These are phyloP conservation scores for Boletus tomentosulus DNA, from an alignment of 768 basidiomycete genomes.

Conservation along the genomic window DNA sequence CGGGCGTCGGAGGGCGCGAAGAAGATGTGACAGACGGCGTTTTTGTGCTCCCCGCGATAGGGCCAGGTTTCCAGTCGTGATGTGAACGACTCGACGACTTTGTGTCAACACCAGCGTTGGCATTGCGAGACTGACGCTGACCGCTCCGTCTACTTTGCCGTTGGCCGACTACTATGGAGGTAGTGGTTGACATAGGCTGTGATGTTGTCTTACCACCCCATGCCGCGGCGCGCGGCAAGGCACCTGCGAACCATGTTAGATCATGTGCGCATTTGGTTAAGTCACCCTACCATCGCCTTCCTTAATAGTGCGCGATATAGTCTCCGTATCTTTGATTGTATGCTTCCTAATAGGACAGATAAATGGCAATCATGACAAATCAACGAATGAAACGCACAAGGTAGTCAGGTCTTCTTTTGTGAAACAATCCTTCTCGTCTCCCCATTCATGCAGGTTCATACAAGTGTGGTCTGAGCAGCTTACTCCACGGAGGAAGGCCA, in stretches of 20 bases:
- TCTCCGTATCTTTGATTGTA: conserved; percentile 87
- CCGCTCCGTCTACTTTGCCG: conserved; percentile 44
- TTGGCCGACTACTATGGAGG: conserved; percentile 22
- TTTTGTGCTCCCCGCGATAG: conserved; percentile 34
- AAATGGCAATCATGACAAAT: neutral
- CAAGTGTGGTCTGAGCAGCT: conserved; percentile 86
- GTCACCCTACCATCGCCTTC: conserved; percentile 52
- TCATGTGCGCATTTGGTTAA: neutral
- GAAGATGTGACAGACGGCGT: conserved; percentile 45
- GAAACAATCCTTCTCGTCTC: conserved; percentile 96
- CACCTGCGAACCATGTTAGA: conserved; percentile 27
- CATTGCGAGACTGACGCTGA: conserved; percentile 46
- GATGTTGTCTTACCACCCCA: conserved; percentile 50
- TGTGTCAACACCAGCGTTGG: conserved; percentile 31
- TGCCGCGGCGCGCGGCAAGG: conserved; percentile 64
- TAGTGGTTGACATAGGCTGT: conserved; percentile 12
- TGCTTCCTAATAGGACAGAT: conserved; percentile 60
- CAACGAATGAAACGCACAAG: conserved; percentile 49
- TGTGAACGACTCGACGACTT: conserved; percentile 34
- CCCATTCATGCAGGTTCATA: conserved; percentile 97
- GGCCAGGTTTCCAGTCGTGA: conserved; percentile 42
- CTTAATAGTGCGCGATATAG: conserved; percentile 51
- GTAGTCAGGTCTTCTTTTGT: conserved; percentile 95
- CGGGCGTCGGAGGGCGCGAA: conserved; percentile 59
- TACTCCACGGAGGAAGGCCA: conserved; percentile 84